A percentile compares a stretch with the other conserved stretches of the same genome.
Evolutionary conservation across 331 rosid species (phyloP).

Genomic region (Spiraea crenata): DNA sequence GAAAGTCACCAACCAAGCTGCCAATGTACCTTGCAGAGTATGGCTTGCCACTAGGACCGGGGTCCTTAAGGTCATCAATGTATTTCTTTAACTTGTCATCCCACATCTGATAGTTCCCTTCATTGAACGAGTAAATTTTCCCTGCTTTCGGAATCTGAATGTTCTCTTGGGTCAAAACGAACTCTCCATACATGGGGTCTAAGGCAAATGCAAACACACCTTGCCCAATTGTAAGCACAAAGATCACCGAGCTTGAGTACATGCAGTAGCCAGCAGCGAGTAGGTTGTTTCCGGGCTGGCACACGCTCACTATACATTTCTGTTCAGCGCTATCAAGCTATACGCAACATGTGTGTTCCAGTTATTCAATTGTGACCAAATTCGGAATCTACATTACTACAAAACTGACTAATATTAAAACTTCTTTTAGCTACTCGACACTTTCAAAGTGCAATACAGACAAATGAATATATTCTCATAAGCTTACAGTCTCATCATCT

Average conservation of each 20-base stretch:
- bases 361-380: not conserved
- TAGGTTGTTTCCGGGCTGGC: constrained; percentile 97
- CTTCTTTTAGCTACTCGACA: too few relatives aligned
- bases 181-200: constrained; percentile 93
- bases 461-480: not conserved
- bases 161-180: constrained; percentile 80
- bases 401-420: too few relatives aligned
- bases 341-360: not conserved
- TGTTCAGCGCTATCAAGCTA: constrained; percentile 66
- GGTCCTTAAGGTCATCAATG: constrained; percentile 86
- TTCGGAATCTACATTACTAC: too few relatives aligned
- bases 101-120: constrained; percentile 92
- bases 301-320: constrained; percentile 76
- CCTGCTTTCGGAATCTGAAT: constrained; percentile 84
- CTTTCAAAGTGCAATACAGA: not conserved
- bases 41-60: constrained; percentile 88
- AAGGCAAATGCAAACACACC: constrained; percentile 80
- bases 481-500: constrained; percentile 62
- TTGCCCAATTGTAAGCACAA: constrained; percentile 77
- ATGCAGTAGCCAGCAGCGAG: constrained; percentile 98
- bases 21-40: constrained; percentile 95
- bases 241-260: constrained; percentile 91
- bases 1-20: constrained; percentile 93
- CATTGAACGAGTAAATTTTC: constrained; percentile 87
- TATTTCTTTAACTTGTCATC: constrained; percentile 91